Evolutionary conservation across 352 stramenopile species (phyloP).

Genomic region (Pythium myriotylum): DNA sequence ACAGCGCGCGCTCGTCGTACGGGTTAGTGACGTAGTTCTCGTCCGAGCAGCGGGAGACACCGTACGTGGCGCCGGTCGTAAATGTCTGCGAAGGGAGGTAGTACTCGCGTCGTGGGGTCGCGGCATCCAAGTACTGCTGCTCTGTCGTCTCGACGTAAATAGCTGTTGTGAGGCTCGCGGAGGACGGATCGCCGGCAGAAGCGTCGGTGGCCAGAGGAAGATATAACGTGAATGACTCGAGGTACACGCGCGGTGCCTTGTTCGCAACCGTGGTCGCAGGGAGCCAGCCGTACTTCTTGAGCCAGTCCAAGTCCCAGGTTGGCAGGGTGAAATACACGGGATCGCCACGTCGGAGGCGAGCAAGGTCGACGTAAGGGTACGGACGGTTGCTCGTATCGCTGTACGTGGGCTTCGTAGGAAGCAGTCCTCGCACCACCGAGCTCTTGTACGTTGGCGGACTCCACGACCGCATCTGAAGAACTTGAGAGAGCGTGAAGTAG

Average conservation of each 20-base stretch:
- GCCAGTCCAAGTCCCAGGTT: constrained; percentile 12
- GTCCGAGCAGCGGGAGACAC: background rate
- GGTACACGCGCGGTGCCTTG: constrained; percentile 1
- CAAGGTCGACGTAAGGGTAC: constrained; percentile 11
- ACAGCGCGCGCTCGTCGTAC: constrained; percentile 5
- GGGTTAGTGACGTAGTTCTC: background rate
- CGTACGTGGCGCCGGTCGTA: background rate
- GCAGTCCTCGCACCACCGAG: background rate
- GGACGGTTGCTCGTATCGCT: background rate
- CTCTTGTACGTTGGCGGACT: background rate
- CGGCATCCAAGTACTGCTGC: background rate
- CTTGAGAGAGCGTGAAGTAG: constrained; percentile 11
- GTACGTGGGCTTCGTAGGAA: constrained; percentile 3
- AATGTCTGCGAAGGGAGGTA: constrained; percentile 1
- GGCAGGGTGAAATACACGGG: constrained; percentile 1
- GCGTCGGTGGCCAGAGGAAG: background rate
- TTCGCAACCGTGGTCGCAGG: background rate
- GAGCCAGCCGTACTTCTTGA: constrained; percentile 13
- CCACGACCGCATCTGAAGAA: constrained; percentile 16
- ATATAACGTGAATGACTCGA: constrained; percentile 5
- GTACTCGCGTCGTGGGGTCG: background rate
- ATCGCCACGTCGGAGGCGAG: background rate
- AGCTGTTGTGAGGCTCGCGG: background rate
- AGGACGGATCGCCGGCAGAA: background rate
- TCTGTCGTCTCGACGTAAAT: background rate